A percentile compares a stretch with the other conserved stretches of the same genome.
phyloP scores from a whole-genome alignment of 176 grass and related monocot genomes.

The Leersia perrieri region DNA sequence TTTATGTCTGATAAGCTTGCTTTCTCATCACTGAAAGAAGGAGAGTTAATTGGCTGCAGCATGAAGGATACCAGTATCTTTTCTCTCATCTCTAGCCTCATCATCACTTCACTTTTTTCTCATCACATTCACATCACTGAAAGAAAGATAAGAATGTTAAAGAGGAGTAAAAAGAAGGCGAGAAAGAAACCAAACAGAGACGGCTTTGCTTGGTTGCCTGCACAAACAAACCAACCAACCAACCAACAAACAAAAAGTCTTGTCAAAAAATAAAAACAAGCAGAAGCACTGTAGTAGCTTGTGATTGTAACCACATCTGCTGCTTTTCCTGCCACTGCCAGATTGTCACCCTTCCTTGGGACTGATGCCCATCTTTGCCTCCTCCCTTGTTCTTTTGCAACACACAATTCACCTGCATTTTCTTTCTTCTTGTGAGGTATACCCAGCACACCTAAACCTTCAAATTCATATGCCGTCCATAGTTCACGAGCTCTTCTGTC shows the following conservation, averaged over 20 bases:
- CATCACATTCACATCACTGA: background rate
- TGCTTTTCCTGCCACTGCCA: background rate
- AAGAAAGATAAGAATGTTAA: background rate
- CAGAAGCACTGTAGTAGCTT: background rate
- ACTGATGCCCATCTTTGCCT: conserved; percentile 2
- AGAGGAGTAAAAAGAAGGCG: background rate
- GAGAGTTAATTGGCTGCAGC: too few species aligned
- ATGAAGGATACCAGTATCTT: too few species aligned
- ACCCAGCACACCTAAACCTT: background rate
- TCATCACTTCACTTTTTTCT: background rate
- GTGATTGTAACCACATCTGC: background rate
- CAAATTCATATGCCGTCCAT: background rate
- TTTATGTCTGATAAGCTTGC: too few species aligned
- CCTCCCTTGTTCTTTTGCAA: background rate
- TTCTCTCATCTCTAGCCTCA: background rate
- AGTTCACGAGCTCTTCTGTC: too few species aligned
- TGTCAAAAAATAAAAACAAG: background rate
- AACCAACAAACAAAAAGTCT: background rate
- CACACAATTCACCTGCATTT: background rate
- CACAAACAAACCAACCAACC: background rate
- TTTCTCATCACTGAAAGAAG: too few species aligned
- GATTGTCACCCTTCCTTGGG: background rate
- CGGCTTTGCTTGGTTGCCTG: background rate
- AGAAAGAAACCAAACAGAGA: background rate
- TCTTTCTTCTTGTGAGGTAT: background rate